These are phyloP conservation scores for Ustilago nuda DNA, from an alignment of 1,284 basidiomycete genomes.

Conservation along the genomic window DNA sequence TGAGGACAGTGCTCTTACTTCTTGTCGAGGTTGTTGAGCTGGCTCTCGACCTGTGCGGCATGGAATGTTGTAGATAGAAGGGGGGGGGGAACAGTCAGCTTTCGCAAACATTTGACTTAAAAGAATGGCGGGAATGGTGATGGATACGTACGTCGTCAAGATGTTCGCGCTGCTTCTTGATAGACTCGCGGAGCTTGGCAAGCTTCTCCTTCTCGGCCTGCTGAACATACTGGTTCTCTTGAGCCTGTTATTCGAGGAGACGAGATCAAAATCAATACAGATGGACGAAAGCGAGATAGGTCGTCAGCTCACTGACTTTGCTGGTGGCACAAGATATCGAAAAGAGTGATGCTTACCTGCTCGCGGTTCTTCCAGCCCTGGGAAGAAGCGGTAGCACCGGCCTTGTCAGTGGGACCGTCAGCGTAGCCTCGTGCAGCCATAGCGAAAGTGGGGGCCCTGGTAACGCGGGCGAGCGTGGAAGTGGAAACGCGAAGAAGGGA, in stretches of 20 bases:
- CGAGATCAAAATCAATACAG: not conserved
- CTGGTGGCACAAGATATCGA: not conserved
- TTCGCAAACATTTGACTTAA: not conserved
- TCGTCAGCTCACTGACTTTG: not conserved
- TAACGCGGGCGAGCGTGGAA: conserved; percentile 44
- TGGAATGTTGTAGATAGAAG: not conserved
- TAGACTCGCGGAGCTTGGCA: conserved; percentile 53
- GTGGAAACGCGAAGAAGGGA: conserved; percentile 52
- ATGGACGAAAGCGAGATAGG: not conserved
- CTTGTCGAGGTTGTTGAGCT: conserved; percentile 58
- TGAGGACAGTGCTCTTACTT: conserved; percentile 26
- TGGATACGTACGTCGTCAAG: conserved; percentile 54
- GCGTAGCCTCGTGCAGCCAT: conserved; percentile 52
- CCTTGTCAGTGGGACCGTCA: conserved; percentile 49
- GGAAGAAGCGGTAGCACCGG: conserved; percentile 56
- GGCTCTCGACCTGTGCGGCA: conserved; percentile 36
- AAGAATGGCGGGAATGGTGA: not conserved
- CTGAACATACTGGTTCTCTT: conserved; percentile 60
- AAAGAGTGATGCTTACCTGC: conserved; percentile 40
- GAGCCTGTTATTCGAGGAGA: conserved; percentile 26
- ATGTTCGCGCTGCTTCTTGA: conserved; percentile 59
- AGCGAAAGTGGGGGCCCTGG: conserved; percentile 48
- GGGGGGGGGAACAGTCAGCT: conserved; percentile 5
- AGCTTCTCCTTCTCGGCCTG: conserved; percentile 65
- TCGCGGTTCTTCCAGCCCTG: conserved; percentile 57